Evolutionary conservation across 1,139 yeast species (phyloP).

Genomic region (Magnusiomyces ingens): DNA sequence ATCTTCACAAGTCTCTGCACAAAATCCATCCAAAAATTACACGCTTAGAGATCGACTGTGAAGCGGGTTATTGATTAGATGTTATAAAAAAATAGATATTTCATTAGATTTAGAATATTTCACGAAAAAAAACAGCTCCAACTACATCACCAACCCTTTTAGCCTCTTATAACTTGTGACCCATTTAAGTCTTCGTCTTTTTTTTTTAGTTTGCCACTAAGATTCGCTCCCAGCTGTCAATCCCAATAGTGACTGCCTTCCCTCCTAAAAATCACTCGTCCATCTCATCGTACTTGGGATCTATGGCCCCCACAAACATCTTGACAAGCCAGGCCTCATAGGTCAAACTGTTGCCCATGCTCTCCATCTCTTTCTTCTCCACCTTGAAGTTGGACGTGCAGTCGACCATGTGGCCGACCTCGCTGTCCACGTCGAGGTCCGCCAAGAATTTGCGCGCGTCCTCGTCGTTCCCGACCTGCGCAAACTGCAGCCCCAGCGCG

Average conservation of each 20-base stretch:
- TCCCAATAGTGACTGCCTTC: background rate
- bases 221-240: too few species aligned
- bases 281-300: slow-evolving; percentile 26
- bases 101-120: too few species aligned
- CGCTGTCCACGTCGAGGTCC: slow-evolving; percentile 27
- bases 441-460: slow-evolving; percentile 29
- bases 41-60: too few species aligned
- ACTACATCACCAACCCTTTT: too few species aligned
- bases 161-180: too few species aligned
- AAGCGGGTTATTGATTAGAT: too few species aligned
- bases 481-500: slow-evolving; percentile 31
- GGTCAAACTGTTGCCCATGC: slow-evolving; percentile 26
- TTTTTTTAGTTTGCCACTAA: too few species aligned
- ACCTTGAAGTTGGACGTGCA: slow-evolving; percentile 29
- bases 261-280: slow-evolving; percentile 19
- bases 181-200: too few species aligned
- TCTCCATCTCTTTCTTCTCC: slow-evolving; percentile 31
- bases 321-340: slow-evolving; percentile 31
- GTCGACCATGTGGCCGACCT: slow-evolving; percentile 29
- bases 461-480: slow-evolving; percentile 31
- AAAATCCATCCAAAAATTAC: too few species aligned
- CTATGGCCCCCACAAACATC: slow-evolving; percentile 29
- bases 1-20: too few species aligned
- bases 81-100: too few species aligned
- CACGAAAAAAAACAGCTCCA: too few species aligned